Evolutionary conservation across 2,329 filamentous ascomycete species (phyloP), one percentile per base, ranked within the genome.

Genomic region (Phyllosticta citrichinensis): DNA sequence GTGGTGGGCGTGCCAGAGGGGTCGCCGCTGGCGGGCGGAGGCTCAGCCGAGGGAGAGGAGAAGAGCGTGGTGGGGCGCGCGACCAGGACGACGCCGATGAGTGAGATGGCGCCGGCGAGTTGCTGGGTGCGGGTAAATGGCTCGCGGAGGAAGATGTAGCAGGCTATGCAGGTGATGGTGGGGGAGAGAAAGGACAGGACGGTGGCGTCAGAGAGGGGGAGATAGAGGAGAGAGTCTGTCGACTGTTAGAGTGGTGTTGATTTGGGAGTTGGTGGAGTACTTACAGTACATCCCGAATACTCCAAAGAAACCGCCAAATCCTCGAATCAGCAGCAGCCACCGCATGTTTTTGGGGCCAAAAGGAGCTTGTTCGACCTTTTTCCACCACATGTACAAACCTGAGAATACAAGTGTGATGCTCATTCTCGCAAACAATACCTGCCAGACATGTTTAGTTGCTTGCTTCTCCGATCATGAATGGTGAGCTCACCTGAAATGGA

Each of bases 161-260:
- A 96, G 19, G 88, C 81, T 76, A 92, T 90, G 62, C 89, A 90
- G 20, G 89, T 83, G 5, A 95, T 79, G 14, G 87, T 87, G 0
- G 92, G 92, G 0, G 88, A 84, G 5, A 96, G 80, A 70, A 96
- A 97, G 9, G 90, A 94, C 58, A 97, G 87, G 35, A 96, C 91
- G 0, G 89, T 94, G 2, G 91, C 91, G 71, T 96, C 91, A 17
- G 90, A 88, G 2, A 96, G 80, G 0, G 90, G 89, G 2, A 96
- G 82, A 67, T 95, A 95, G 69, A 89, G 82, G 62, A 89, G 75
- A 8, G 84, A 87, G 67, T 86, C 79, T 80, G 8, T 14, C 12
- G 57, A 68, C 22, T 68, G 68, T 61, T 6, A 47, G 52, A 9
- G 9, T 20, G 76, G 1, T 6, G 25, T 10, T 24, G 47, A 80